Percentiles rank a stretch among this genome's conserved stretches.
phyloP scores from a whole-genome alignment of 164 flowering plant genomes.

The Piper betle region DNA sequence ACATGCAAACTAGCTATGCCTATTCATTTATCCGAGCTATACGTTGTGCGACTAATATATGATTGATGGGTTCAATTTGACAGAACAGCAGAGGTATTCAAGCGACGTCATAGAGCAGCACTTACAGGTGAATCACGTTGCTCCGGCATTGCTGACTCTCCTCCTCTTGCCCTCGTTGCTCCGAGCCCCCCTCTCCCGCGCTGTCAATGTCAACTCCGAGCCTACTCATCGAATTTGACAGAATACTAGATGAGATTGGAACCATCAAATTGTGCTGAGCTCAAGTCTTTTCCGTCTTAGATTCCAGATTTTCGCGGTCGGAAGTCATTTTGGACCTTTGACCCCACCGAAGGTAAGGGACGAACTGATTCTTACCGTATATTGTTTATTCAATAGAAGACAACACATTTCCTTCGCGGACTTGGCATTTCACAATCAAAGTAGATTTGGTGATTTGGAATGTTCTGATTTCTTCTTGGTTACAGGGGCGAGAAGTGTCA shows the following conservation, averaged over 20 bases:
- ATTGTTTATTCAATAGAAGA: not conserved
- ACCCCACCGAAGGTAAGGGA: constrained; percentile 11
- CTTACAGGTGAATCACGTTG: constrained; percentile 27
- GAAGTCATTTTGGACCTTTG: constrained; percentile 11
- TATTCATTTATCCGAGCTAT: too few relatives aligned
- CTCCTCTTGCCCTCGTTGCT: constrained; percentile 24
- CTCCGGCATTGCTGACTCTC: constrained; percentile 20
- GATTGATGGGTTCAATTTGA: not conserved
- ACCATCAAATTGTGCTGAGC: not conserved
- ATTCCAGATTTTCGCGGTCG: constrained; percentile 3
- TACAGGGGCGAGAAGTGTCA: constrained; percentile 17
- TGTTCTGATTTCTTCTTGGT: too few relatives aligned
- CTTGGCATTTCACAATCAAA: not conserved
- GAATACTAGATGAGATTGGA: too few relatives aligned
- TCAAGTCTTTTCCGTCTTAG: not conserved
- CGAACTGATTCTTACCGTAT: not conserved
- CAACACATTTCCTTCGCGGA: too few relatives aligned
- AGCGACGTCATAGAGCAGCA: constrained; percentile 22
- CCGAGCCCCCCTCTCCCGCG: constrained; percentile 18
- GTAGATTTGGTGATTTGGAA: not conserved
- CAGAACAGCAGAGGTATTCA: constrained; percentile 21
- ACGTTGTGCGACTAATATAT: not conserved
- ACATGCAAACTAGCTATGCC: too few relatives aligned
- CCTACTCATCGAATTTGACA: not conserved
- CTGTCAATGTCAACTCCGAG: constrained; percentile 27